Conservation (phyloP, 2,329 filamentous ascomycete genomes). For the Aspergillus sp. region DNA sequence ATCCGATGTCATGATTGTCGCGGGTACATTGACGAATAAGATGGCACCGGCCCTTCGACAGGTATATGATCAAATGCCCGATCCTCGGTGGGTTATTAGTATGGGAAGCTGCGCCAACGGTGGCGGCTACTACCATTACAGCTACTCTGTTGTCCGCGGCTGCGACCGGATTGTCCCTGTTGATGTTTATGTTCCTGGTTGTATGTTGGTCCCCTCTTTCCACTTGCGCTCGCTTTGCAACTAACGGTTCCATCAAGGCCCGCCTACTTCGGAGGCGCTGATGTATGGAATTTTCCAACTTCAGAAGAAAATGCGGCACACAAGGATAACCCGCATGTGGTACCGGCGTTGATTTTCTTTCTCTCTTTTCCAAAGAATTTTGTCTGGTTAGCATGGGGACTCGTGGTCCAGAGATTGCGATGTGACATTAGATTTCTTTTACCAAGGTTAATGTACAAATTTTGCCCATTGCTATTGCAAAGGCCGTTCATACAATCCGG, state of each 20-base stretch:
- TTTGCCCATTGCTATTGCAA: not conserved
- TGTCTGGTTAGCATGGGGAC: not conserved
- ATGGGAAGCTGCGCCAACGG: constrained; percentile 88
- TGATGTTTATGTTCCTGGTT: constrained; percentile 83
- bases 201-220: constrained; percentile 52
- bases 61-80: constrained; percentile 96
- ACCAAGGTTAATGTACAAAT: constrained; percentile 14
- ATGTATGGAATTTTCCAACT: constrained; percentile 76
- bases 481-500: not conserved
- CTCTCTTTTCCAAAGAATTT: not conserved
- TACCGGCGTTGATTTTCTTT: constrained; percentile 51
- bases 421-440: constrained; percentile 15
- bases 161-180: constrained; percentile 83
- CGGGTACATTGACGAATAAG: constrained; percentile 92
- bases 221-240: constrained; percentile 2
- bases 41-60: constrained; percentile 90
- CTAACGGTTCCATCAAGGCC: constrained; percentile 37
- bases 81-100: constrained; percentile 84
- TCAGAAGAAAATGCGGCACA: constrained; percentile 75
- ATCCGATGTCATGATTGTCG: constrained; percentile 92
- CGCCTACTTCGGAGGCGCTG: constrained; percentile 59
- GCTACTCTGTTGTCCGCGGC: constrained; percentile 76
- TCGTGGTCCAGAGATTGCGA: not conserved
- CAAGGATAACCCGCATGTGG: constrained; percentile 62
- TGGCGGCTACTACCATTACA: constrained; percentile 87